These are phyloP conservation scores for Malbranchea zuffiana DNA, from an alignment of 2,329 filamentous ascomycete species.

Conservation along the genomic window DNA sequence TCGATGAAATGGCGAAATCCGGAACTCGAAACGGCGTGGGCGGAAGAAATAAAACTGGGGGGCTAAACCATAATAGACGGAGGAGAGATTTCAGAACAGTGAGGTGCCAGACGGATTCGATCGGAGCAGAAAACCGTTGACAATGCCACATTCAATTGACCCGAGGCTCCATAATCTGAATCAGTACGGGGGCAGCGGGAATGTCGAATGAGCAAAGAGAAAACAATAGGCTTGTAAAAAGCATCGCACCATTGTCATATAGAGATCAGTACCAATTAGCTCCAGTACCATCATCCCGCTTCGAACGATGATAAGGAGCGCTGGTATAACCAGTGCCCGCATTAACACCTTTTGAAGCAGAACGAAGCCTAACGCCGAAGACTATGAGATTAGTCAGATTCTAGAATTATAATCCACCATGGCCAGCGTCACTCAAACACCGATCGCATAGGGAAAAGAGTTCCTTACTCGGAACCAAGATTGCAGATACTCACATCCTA, in stretches of 20 bases:
- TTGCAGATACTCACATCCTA: slow-evolving; percentile 87
- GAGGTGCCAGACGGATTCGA: slow-evolving; percentile 5
- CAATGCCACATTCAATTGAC: slow-evolving; percentile 9
- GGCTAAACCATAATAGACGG: slow-evolving; percentile 14
- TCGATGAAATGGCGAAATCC: slow-evolving; percentile 12
- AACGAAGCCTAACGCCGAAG: slow-evolving; percentile 77
- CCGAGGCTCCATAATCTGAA: slow-evolving; percentile 8
- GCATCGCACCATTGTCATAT: slow-evolving; percentile 21
- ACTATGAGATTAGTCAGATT: slow-evolving; percentile 71
- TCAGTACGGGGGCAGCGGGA: slow-evolving; percentile 10
- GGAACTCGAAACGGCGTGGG: slow-evolving; percentile 10
- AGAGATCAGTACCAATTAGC: slow-evolving; percentile 37
- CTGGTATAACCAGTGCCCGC: slow-evolving; percentile 32
- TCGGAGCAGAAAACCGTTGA: slow-evolving; percentile 9
- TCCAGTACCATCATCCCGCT: slow-evolving; percentile 44
- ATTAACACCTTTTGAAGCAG: slow-evolving; percentile 61
- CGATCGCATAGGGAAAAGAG: slow-evolving; percentile 70
- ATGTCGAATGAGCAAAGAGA: slow-evolving; percentile 7
- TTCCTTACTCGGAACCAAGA: slow-evolving; percentile 77
- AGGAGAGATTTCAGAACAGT: slow-evolving; percentile 14
- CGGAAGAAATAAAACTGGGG: slow-evolving; percentile 6
- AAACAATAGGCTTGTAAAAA: slow-evolving; percentile 9
- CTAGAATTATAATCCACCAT: slow-evolving; percentile 59
- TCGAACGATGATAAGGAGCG: slow-evolving; percentile 41
- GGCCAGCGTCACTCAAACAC: slow-evolving; percentile 67